Evolutionary conservation across 129 eudicot genomes (phyloP), one percentile per base, ranked within the genome.

Genomic region (Pulicaria dysenterica): DNA sequence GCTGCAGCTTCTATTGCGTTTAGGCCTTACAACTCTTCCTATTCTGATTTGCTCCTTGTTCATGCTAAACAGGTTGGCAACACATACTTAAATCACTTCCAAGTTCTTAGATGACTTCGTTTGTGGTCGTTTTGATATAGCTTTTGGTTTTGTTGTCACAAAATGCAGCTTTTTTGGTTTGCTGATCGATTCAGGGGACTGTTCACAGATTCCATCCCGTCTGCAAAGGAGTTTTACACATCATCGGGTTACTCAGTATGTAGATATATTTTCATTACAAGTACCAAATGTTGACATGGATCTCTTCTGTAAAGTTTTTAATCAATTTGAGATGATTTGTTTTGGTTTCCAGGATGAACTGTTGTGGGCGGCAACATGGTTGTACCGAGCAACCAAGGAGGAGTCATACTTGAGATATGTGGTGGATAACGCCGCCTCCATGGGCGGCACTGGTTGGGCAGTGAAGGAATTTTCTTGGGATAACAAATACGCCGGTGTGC

Each of bases 341-440:
- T 36, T 47, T 77, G 44, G 10, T 40, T 55, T 39, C 5, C 40
- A 91, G 90, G 97, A 91, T 77, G 96, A 91, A 73, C 74, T 91
- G 12, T 73, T 91, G 67, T 91, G 97, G 97, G 97, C 84, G n/a
- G 97, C 96, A 31, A 73, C 97, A 48, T 91, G 97, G 97, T 85
- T 91, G 64, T 62, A 78, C 51, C 71, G 88, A 58, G 97, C 96
- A 53, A 91, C 97, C 42, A 75, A 83, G 57, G 90, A 86, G 7
- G 87, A 82, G 47, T 88, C 83, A 13, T 91, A 88, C 69, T 67
- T 91, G 83, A 83, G 81, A 60, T 88, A 88, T 31, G 90, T 82
- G 14, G 88, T 78, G 38, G 85, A 91, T 19, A 88, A 91, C 39
- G 84, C 90, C n/a, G 92, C 67, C 24, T 68, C 85, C 13, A 74